Evolutionary conservation across 108 stramenopile species (phyloP).

Genomic region (Cyclotella distinguenda): DNA sequence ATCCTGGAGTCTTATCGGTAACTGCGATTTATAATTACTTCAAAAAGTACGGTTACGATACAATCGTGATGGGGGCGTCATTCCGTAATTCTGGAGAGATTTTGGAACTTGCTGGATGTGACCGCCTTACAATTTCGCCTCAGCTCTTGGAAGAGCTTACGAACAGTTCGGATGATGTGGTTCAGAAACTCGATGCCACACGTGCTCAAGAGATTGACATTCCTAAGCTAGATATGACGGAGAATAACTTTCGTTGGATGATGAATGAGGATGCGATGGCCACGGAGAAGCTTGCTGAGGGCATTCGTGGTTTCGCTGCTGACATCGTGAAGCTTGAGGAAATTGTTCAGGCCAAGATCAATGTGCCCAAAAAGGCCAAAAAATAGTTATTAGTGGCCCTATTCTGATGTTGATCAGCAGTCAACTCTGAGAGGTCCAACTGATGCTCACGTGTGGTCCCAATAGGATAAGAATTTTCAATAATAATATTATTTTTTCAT

Average conservation of each 20-base stretch:
- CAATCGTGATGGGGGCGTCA: constrained; percentile 99
- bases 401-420: not conserved
- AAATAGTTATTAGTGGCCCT: not conserved
- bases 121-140: constrained; percentile 87
- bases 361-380: constrained; percentile 28
- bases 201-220: constrained; percentile 68
- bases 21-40: constrained; percentile 97
- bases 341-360: constrained; percentile 81
- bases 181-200: constrained; percentile 63
- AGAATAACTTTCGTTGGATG: constrained; percentile 93
- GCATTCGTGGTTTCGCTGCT: constrained; percentile 92
- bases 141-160: constrained; percentile 72
- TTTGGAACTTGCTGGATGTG: constrained; percentile 83
- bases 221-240: constrained; percentile 77
- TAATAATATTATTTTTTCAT: constrained; percentile 1
- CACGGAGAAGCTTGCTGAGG: constrained; percentile 97
- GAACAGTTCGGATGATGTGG: constrained; percentile 37
- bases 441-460: not conserved
- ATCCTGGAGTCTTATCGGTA: constrained; percentile 96
- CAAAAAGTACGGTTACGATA: constrained; percentile 95
- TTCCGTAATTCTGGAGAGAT: constrained; percentile 93
- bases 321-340: constrained; percentile 95
- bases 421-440: no score
- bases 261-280: constrained; percentile 98
- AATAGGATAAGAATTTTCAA: not conserved